phyloP scores from a whole-genome alignment of 2,329 filamentous ascomycete species.

The Epichloe typhina region DNA sequence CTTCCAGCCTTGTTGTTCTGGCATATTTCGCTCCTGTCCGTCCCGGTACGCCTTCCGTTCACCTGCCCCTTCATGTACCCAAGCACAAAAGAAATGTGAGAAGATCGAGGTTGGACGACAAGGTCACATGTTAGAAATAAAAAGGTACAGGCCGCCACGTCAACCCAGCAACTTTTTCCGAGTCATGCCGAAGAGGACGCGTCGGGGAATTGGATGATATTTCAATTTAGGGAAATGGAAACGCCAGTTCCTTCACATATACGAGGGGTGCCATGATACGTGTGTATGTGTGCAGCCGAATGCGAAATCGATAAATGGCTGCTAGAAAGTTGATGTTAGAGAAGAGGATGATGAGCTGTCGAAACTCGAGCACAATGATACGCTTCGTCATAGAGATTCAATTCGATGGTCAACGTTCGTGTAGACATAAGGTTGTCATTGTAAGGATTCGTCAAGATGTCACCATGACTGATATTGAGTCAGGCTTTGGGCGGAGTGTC shows the following conservation, averaged over 20 bases:
- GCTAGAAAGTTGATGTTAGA: not conserved
- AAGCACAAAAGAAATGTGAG: slow-evolving; percentile 4
- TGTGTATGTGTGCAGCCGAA: not conserved
- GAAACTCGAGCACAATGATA: not conserved
- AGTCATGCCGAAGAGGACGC: not conserved
- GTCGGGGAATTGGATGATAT: not conserved
- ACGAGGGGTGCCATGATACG: no score
- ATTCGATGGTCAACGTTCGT: not conserved
- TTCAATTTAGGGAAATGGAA: not conserved
- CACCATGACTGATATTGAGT: not conserved
- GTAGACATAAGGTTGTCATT: not conserved
- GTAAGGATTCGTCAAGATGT: slow-evolving; percentile 3
- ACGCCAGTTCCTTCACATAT: not conserved
- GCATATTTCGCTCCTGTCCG: not conserved
- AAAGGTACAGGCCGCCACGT: not conserved
- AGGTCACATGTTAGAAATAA: not conserved
- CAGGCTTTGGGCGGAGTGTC: not conserved
- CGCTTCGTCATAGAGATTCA: not conserved
- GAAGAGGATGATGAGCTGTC: not conserved
- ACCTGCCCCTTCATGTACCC: slow-evolving; percentile 1
- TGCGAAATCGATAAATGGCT: not conserved
- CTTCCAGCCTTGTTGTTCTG: not conserved
- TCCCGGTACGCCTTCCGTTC: slow-evolving; percentile 3
- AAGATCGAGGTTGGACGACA: not conserved
- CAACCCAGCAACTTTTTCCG: not conserved